phyloP scores from a whole-genome alignment of 2,329 filamentous ascomycete species.

The Septoria linicola region DNA sequence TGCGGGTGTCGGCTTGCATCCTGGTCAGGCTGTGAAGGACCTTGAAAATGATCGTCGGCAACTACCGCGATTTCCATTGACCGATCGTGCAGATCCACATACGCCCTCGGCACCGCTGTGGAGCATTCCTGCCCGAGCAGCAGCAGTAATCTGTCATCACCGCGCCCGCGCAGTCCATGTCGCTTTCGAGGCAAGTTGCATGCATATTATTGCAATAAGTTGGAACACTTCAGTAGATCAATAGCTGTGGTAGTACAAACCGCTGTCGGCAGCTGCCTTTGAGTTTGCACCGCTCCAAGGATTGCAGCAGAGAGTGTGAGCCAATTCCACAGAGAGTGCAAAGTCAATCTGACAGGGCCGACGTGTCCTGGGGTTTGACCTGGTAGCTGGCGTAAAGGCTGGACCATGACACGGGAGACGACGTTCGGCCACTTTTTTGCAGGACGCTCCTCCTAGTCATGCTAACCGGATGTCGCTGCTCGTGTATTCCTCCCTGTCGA shows the following conservation, averaged over 20 bases:
- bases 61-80: constrained; percentile 14
- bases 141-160: neutral
- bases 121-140: constrained; percentile 17
- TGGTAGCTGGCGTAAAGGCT: constrained; percentile 25
- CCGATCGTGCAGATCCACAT: constrained; percentile 18
- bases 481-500: constrained; percentile 21
- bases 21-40: constrained; percentile 14
- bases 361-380: constrained; percentile 19
- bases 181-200: neutral
- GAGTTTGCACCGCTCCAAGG: constrained; percentile 24
- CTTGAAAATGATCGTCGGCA: constrained; percentile 13
- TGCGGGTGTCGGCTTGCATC: constrained; percentile 15
- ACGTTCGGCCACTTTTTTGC: constrained; percentile 8
- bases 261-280: constrained; percentile 28
- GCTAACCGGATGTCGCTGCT: constrained; percentile 16
- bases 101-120: constrained; percentile 12
- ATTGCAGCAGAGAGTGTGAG: constrained; percentile 20
- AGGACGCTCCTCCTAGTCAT: constrained; percentile 15
- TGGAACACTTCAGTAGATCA: neutral
- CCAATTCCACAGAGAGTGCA: constrained; percentile 23
- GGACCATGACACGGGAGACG: constrained; percentile 20
- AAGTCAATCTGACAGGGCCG: constrained; percentile 28
- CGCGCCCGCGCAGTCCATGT: neutral
- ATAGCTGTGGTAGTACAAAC: constrained; percentile 10
- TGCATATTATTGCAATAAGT: too few relatives aligned